Evolutionary conservation across 2,329 filamentous ascomycete species (phyloP), one percentile per base, ranked within the genome.

Genomic region (Hymenoscyphus occultus): DNA sequence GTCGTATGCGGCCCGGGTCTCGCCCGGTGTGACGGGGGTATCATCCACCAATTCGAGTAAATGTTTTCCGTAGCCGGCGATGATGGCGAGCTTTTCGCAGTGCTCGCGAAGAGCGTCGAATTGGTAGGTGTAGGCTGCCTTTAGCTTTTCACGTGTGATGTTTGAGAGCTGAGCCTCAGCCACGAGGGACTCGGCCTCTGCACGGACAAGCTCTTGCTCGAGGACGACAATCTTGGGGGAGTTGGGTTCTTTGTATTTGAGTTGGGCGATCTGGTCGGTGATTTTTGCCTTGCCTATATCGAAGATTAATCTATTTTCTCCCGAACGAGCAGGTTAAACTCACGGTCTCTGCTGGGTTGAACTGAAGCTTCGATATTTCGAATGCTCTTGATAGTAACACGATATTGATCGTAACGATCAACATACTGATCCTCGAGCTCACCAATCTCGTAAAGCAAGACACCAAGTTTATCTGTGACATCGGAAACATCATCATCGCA

Each of bases 181-280:
- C 64, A 99, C 95, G 14, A 99, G 88, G n/a, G 95, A 98, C 79
- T 99, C 95, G 74, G 95, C 95, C 80, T 99, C 95, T 71, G 95
- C 95, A 74, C 95, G 93, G 72, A 99, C 95, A 65, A 99, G 91
- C 80, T 99, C 95, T 80, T 99, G 95, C 81, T 99, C 95, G 63
- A 99, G 89, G 51, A 99, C 93, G 65, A 97, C 93, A 73, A 99
- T 97, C 81, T 93, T 95, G 69, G 94, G 93, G 42, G 93, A 97
- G 82, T 96, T 97, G 72, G 95, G 95, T 80, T 99, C 95, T 83
- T 99, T 99, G 87, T 98, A 99, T 81, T 99, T 99, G 74, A 99
- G 86, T 79, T 98, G 94, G 60, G 95, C 94, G 74, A 99, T 99
- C 77, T 98, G 92, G 77, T 99, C 95, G 74, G 92, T 97, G 76